phyloP scores from a whole-genome alignment of 371 early-diverging fungal species.

The Apophysomyces trapeziformis region DNA sequence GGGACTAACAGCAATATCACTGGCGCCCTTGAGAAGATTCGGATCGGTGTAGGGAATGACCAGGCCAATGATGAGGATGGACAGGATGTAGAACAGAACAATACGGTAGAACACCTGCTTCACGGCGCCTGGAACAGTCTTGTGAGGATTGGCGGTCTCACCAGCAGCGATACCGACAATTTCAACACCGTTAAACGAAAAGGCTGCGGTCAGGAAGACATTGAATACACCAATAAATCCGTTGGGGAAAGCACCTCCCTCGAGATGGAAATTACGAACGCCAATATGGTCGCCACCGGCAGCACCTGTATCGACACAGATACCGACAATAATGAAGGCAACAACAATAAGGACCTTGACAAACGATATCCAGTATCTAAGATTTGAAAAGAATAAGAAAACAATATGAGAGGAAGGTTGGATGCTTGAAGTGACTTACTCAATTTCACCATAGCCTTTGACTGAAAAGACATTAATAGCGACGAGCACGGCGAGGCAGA shows the following conservation, averaged over 20 bases:
- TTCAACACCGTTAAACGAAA: slow-evolving; percentile 86
- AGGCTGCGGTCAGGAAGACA: slow-evolving; percentile 81
- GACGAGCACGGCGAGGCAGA: slow-evolving; percentile 64
- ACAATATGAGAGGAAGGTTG: neutral
- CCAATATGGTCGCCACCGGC: slow-evolving; percentile 51
- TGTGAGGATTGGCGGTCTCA: slow-evolving; percentile 72
- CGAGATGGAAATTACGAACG: slow-evolving; percentile 67
- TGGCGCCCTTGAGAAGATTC: slow-evolving; percentile 51
- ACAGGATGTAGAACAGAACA: slow-evolving; percentile 73
- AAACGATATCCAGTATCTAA: slow-evolving; percentile 59
- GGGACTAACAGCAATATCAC: slow-evolving; percentile 61
- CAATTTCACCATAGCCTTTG: slow-evolving; percentile 71
- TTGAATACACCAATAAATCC: slow-evolving; percentile 73
- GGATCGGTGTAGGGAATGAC: slow-evolving; percentile 68
- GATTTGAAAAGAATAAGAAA: slow-evolving; percentile 2
- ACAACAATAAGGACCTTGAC: slow-evolving; percentile 65
- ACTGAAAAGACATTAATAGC: slow-evolving; percentile 68
- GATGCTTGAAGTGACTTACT: slow-evolving; percentile 19
- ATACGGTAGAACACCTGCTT: slow-evolving; percentile 79
- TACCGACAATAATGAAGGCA: slow-evolving; percentile 77
- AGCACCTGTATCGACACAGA: slow-evolving; percentile 69
- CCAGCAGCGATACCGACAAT: slow-evolving; percentile 78
- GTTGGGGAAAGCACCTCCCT: slow-evolving; percentile 78
- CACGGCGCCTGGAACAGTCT: slow-evolving; percentile 77
- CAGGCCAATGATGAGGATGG: slow-evolving; percentile 76